These are phyloP conservation scores for Debaryomyces sp. DNA, from an alignment of 1,139 yeast genomes.

Conservation along the genomic window DNA sequence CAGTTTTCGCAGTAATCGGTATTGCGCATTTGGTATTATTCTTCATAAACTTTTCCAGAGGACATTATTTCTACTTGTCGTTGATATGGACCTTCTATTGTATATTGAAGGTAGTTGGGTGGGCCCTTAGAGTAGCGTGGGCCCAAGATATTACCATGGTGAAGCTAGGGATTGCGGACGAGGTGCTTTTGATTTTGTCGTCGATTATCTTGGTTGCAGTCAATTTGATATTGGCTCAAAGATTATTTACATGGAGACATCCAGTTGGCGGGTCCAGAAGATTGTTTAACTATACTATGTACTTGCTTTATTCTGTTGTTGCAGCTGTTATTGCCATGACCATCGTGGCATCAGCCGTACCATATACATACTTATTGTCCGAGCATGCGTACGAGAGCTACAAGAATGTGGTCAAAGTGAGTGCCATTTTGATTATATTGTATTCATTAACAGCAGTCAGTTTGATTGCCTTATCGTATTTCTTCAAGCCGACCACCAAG, in stretches of 20 bases:
- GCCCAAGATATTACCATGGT: constrained; percentile 26
- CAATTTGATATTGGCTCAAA: constrained; percentile 44
- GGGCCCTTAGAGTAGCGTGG: constrained; percentile 31
- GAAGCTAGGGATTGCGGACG: constrained; percentile 33
- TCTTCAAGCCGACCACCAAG: constrained; percentile 44
- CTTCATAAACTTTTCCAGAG: constrained; percentile 32
- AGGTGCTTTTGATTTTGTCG: constrained; percentile 38
- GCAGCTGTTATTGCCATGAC: constrained; percentile 34
- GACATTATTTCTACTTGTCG: constrained; percentile 39
- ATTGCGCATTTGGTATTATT: constrained; percentile 31
- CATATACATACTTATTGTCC: constrained; percentile 35
- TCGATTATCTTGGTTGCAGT: constrained; percentile 37
- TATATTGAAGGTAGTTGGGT: constrained; percentile 33
- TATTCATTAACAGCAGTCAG: constrained; percentile 40
- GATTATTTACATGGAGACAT: constrained; percentile 51
- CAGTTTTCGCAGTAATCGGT: constrained; percentile 28
- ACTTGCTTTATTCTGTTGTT: constrained; percentile 33
- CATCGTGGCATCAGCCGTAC: constrained; percentile 36
- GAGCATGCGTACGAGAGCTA: constrained; percentile 22
- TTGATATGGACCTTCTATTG: constrained; percentile 36
- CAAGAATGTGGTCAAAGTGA: constrained; percentile 33
- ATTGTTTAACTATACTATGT: constrained; percentile 41
- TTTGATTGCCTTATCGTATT: constrained; percentile 41
- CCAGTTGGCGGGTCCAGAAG: constrained; percentile 48
- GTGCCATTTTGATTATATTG: constrained; percentile 33